Base-by-base conservation (phyloP, 1,284 basidiomycete species). In the Moniliophthora roreri region DNA sequence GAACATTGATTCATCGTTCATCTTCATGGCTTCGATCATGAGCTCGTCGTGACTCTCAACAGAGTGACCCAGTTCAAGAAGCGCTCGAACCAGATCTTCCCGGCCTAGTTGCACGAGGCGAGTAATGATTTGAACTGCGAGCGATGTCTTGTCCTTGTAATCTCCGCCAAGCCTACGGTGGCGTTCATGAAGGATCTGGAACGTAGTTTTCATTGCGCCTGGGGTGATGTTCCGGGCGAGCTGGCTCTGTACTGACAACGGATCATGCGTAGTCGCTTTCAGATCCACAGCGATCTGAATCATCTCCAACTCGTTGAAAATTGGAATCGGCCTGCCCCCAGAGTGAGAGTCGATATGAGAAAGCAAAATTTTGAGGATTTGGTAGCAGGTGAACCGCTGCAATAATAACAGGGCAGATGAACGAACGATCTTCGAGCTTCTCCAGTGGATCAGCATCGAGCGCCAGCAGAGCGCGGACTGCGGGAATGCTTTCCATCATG, bases 251-350 rank as follows among this genome's bases (percentile, higher is more conserved):
- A 55, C n/a, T 18, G 53, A 40, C 8, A 34, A 23, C 20, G 49
- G 53, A 55, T 55, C 53, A 9, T 32, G 42, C n/a, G 48, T 48
- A 3, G 53, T 55, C 3, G 38, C 50, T 35, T 52, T 34, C 9
- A 28, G 28, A 42, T 51, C 44, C 16, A 55, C 24, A 18, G 54
- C 54, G 16, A 55, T 51, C 28, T 46, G 35, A 15, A 51, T 16
- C 53, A 51, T 48, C 44, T 39, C 49, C 6, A 55, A 26, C 15
- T 55, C 54, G 13, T 50, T 42, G n/a, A 51, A 48, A 4, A 51
- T 37, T 5, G 36, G 38, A 36, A 26, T 13, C 13, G 37, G 49
- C 9, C 6, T 44, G n/a, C n/a, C n/a, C 7, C 15, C 15, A 8
- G 18, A 13, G 13, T n/a, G 21, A 26, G 48, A 28, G 23, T 55